Evolutionary conservation across 1,284 basidiomycete genomes (phyloP), one percentile per base, ranked within the genome.

Genomic region (Rhodotorula sp.): DNA sequence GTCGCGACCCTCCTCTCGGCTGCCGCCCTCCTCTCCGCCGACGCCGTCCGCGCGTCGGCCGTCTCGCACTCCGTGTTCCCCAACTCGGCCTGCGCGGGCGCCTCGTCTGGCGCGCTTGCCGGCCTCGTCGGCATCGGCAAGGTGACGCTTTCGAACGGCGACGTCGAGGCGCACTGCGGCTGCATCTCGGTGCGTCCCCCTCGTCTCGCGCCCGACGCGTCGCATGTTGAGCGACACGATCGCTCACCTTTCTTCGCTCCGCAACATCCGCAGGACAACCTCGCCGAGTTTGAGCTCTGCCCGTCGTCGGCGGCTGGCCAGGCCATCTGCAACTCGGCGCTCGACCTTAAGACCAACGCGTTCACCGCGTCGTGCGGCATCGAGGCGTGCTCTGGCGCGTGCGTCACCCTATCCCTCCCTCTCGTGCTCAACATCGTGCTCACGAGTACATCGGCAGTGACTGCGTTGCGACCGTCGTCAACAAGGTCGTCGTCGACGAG

Each of bases 1-100:
- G 54, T 71, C 53, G 53, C 53, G 6, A 66, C 69, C 39, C 72
- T 74, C 58, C 63, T 70, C 57, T 58, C 67, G 53, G 62, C 62
- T 32, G 62, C 62, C 15, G 69, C 69, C 48, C 56, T 70, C 64
- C 37, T 71, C 57, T 50, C 70, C 29, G 64, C 67, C 25, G 51
- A 64, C 25, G 59, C 72, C 54, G 72, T 69, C 46, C 64, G 64
- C 59, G 74, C 69, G 21, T 67, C 69, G 25, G 64, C 58, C 67
- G 46, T 76, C 46, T 76, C 74, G 59, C 71, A 69, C 36, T 73
- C 71, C n/a, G 69, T 71, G n/a, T 73, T 76, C 65, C 74, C 74
- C 55, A 76, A 76, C 69, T 66, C 64, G 27, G 69, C 69, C 51
- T 76, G 74, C 65, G 60, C 69, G 9, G 74, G 74, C 37, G 62